Base-by-base conservation (phyloP, 2,329 filamentous ascomycete genomes). In the Huntiella omanensis region DNA sequence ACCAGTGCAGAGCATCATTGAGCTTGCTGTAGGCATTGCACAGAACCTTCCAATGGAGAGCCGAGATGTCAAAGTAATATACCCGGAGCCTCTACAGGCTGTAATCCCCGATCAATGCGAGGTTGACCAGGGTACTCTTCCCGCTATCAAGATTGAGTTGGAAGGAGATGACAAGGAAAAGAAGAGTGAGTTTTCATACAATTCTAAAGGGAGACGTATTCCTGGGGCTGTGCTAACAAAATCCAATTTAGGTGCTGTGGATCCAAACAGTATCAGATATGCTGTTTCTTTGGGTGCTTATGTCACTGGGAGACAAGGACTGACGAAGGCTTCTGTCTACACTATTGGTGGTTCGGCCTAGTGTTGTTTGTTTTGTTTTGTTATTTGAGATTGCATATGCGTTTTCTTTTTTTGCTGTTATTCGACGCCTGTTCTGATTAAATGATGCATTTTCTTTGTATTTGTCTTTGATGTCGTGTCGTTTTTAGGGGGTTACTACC, bases 11-110 rank as follows among this genome's bases (percentile, higher is more conserved):
- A 93, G 91, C 77, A 96, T 98, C 59, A 73, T 95, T 46, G 87
- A 95, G 62, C 71, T 96, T 43, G 85, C 87, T 0, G 73, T 96
- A 28, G 80, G 79, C 50, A 86, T 98, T 52, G 77, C 83, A 1
- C 74, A 80, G 49, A 92, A 95, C 58, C 64, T 96, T 40, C 88
- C 91, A 0, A 64, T 93, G 35, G 91, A 98, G 62, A 91, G 84
- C 54, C 76, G 91, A 52, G 91, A 96, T 56, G 83, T 98, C 12
- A 77, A 77, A 38, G 80, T 98, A 50, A 76, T 80, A 51, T 95
- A 94, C 58, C 86, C 87, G 45, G 64, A 80, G 48, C 88, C 91
- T 0, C 83, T 83, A 38, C 73, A 81, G 39, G 60, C 69, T 37
- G 68, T 96, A 48, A 69, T 79, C 50, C 66, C 75, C 2, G 72